A percentile compares a stretch with the other conserved stretches of the same genome.
These are phyloP conservation scores for Nigrospora osmanthi DNA, from an alignment of 2,329 filamentous ascomycete genomes.

Conservation along the genomic window DNA sequence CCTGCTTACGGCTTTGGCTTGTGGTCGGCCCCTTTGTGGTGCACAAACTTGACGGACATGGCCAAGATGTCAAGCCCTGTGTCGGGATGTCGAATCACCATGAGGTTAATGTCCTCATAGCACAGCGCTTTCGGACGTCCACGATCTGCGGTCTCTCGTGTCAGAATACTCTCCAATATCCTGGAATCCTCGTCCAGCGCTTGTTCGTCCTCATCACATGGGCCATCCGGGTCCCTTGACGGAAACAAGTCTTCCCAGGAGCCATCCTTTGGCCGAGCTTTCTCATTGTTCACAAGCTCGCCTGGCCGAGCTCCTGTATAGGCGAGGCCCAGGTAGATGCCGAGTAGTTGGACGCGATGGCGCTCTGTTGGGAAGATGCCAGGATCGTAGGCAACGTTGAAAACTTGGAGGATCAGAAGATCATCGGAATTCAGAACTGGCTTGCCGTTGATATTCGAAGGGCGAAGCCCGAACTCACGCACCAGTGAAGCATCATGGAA, in stretches of 20 bases:
- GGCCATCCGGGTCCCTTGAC: slow-evolving; percentile 6
- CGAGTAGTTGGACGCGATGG: too few relatives aligned
- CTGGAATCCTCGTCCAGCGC: slow-evolving; percentile 12
- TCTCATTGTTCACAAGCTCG: too few relatives aligned
- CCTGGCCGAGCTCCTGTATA: too few relatives aligned
- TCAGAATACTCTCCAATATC: slow-evolving; percentile 8
- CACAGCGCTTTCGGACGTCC: neutral
- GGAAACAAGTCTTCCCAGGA: slow-evolving; percentile 15
- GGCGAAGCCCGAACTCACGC: slow-evolving; percentile 11
- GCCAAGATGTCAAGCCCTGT: neutral
- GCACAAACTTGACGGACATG: neutral
- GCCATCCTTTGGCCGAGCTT: slow-evolving; percentile 11
- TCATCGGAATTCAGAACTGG: slow-evolving; percentile 12
- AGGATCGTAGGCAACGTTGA: too few relatives aligned
- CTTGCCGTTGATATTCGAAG: slow-evolving; percentile 15
- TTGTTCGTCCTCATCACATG: slow-evolving; percentile 5
- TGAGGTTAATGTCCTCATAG: neutral
- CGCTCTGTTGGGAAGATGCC: too few relatives aligned
- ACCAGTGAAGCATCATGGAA: slow-evolving; percentile 13
- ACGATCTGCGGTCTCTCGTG: neutral
- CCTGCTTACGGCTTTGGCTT: neutral
- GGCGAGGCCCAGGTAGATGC: too few relatives aligned
- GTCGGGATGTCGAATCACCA: neutral
- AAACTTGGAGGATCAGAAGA: slow-evolving; percentile 9
- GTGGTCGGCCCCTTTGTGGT: neutral